Percentiles rank a stretch among this genome's conserved stretches.
Evolutionary conservation across 345 rosid genomes (phyloP).

Genomic region (Melaleuca quinquenervia): DNA sequence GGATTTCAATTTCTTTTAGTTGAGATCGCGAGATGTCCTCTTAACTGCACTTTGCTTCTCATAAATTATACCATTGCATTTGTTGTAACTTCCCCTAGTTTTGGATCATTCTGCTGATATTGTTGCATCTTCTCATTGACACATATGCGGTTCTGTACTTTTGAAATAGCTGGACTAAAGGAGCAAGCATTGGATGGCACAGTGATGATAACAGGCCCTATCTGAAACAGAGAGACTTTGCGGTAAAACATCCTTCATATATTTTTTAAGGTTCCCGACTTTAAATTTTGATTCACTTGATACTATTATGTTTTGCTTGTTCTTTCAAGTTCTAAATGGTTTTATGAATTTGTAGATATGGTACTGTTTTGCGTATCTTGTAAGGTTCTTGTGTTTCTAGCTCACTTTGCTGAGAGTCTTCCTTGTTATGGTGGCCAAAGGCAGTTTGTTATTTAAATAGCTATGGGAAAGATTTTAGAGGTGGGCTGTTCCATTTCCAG

Average conservation of each 20-base stretch:
- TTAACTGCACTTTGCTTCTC: not conserved
- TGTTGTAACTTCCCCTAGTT: not conserved
- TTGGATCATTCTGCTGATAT: not conserved
- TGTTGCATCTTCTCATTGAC: not conserved
- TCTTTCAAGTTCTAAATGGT: not conserved
- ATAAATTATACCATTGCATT: not conserved
- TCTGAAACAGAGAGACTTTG: constrained; percentile 70
- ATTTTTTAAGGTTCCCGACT: not conserved
- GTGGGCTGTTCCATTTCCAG: constrained; percentile 79
- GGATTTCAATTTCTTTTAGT: not conserved
- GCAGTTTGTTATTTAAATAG: constrained; percentile 93
- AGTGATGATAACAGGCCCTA: constrained; percentile 84
- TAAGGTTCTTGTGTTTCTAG: not conserved
- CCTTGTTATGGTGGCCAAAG: constrained; percentile 26
- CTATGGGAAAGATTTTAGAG: constrained; percentile 55
- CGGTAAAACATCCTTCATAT: constrained; percentile 19
- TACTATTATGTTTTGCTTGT: not conserved
- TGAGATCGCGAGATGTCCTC: not conserved
- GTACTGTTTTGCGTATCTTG: not conserved
- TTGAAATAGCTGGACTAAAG: constrained; percentile 62
- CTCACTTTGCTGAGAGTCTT: constrained; percentile 3
- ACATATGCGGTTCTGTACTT: not conserved
- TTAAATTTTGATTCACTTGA: not conserved
- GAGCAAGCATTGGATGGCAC: constrained; percentile 97
- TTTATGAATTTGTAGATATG: not conserved